phyloP scores from a whole-genome alignment of 148 eudicot genomes.

The Rhododendron molle region DNA sequence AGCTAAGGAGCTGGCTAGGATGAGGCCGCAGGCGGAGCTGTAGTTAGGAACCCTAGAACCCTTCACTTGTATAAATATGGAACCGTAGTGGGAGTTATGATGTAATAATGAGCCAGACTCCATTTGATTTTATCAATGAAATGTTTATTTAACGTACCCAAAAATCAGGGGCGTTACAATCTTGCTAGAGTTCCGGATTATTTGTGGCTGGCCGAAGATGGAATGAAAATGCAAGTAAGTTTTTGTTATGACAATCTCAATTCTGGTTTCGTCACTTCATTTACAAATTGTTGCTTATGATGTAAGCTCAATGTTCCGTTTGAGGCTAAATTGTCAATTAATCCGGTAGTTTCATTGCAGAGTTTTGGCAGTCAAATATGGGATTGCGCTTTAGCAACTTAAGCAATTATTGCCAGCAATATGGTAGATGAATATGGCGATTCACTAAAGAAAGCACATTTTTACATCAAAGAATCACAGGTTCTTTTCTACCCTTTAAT shows the following conservation, averaged over 20 bases:
- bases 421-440: constrained; percentile 53
- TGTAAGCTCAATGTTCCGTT: background rate
- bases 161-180: too few species aligned
- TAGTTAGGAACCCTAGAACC: too few species aligned
- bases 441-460: constrained; percentile 38
- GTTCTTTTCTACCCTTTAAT: background rate
- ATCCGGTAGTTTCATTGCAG: constrained; percentile 10
- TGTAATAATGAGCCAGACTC: too few species aligned
- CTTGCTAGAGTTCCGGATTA: constrained; percentile 45
- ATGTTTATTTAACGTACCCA: too few species aligned
- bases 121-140: too few species aligned
- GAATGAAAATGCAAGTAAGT: constrained; percentile 39
- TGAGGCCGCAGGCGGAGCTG: too few species aligned
- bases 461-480: constrained; percentile 46
- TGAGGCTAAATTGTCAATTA: background rate
- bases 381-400: constrained; percentile 43
- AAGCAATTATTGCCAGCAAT: constrained; percentile 37
- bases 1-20: too few species aligned
- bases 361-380: constrained; percentile 49
- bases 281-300: too few species aligned
- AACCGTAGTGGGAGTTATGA: too few species aligned
- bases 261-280: background rate
- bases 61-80: too few species aligned
- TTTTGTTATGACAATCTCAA: background rate
- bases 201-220: constrained; percentile 47